Percentiles rank a stretch among this genome's conserved stretches.
phyloP scores from a whole-genome alignment of 2,329 filamentous ascomycete species.

The Lizonia empirigonia region DNA sequence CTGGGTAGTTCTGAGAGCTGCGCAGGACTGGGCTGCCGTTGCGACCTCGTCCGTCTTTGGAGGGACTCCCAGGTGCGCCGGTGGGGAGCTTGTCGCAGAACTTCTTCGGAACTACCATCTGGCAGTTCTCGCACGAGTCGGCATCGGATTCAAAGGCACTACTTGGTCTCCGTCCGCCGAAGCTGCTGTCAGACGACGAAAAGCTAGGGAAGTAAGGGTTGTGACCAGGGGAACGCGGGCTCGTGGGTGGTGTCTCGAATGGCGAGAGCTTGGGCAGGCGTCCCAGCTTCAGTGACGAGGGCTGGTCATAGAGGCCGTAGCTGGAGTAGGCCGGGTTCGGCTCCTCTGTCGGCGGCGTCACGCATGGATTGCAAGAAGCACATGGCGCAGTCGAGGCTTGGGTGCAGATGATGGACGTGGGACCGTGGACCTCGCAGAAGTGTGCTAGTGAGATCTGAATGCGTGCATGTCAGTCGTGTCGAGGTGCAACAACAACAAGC shows the following conservation, averaged over 20 bases:
- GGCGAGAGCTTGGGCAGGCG: conserved; percentile 44
- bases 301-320: conserved; percentile 44
- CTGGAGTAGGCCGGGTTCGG: conserved; percentile 39
- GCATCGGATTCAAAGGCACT: conserved; percentile 53
- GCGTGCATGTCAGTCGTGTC: conserved; percentile 25
- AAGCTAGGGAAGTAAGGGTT: conserved; percentile 59
- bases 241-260: conserved; percentile 50
- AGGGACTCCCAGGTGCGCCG: conserved; percentile 58
- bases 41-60: conserved; percentile 55
- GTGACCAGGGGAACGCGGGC: conserved; percentile 46
- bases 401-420: conserved; percentile 66
- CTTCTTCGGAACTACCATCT: conserved; percentile 60
- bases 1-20: conserved; percentile 59
- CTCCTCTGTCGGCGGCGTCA: conserved; percentile 50
- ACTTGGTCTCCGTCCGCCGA: conserved; percentile 41
- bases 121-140: conserved; percentile 64
- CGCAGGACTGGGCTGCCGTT: conserved; percentile 62
- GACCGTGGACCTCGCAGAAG: conserved; percentile 67
- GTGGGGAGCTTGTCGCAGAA: conserved; percentile 60
- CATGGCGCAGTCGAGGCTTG: conserved; percentile 63
- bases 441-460: conserved; percentile 64
- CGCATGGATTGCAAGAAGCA: conserved; percentile 57
- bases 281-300: conserved; percentile 40
- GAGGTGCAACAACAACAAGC: not conserved
- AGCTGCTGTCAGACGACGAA: conserved; percentile 38